phyloP scores from a whole-genome alignment of 1,284 basidiomycete species.

The Malassezia slooffiae region DNA sequence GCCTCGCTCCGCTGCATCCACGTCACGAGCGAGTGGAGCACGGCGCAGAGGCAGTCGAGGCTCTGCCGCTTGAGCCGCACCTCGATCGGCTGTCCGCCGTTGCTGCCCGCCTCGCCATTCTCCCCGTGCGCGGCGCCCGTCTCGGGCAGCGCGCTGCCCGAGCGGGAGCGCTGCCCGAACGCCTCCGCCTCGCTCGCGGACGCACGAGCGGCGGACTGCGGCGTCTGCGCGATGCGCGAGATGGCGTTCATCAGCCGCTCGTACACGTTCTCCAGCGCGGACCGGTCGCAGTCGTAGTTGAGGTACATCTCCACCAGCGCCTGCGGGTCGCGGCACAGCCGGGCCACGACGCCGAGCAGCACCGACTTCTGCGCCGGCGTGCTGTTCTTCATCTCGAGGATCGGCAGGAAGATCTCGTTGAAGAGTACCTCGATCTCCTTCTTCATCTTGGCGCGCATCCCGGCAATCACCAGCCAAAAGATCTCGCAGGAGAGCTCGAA shows the following conservation, averaged over 20 bases:
- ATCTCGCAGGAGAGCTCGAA: slow-evolving; percentile 98
- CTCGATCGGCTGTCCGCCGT: slow-evolving; percentile 38
- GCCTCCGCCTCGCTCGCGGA: slow-evolving; percentile 1
- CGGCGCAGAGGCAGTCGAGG: slow-evolving; percentile 42
- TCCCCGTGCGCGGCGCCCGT: not conserved
- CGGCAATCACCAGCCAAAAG: slow-evolving; percentile 87
- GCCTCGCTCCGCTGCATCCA: slow-evolving; percentile 28
- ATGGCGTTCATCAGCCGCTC: slow-evolving; percentile 45
- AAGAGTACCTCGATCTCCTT: slow-evolving; percentile 98
- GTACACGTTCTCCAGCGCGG: slow-evolving; percentile 45
- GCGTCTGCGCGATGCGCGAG: slow-evolving; percentile 34
- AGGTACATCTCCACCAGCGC: slow-evolving; percentile 45
- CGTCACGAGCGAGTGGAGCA: slow-evolving; percentile 39
- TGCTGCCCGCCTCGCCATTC: slow-evolving; percentile 14
- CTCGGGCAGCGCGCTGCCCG: not conserved
- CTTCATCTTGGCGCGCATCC: slow-evolving; percentile 93
- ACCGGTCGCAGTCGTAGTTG: slow-evolving; percentile 46
- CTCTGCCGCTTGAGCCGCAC: slow-evolving; percentile 41
- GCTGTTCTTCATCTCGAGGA: slow-evolving; percentile 93
- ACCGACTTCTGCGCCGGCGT: slow-evolving; percentile 61
- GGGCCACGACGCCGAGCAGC: slow-evolving; percentile 32
- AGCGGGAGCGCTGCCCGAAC: not conserved
- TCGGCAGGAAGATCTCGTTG: slow-evolving; percentile 97
- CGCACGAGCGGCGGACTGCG: slow-evolving; percentile 10
- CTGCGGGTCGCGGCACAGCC: slow-evolving; percentile 42